Conservation (phyloP, 306 rosid species). For the Pyrus betulifolia region DNA sequence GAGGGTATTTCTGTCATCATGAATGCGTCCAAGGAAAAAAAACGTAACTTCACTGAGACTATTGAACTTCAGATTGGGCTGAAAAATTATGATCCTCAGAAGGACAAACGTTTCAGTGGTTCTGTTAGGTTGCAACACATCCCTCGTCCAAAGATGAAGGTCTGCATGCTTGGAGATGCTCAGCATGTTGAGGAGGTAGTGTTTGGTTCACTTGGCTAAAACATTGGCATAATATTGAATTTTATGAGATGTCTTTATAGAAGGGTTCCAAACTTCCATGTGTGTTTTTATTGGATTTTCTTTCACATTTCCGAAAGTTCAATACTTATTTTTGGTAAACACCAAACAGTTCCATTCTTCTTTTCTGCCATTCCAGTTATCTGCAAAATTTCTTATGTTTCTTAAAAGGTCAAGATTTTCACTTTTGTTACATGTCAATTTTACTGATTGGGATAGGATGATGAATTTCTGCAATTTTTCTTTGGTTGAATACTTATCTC, state of each 20-base stretch:
- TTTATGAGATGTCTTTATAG: neutral
- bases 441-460: neutral
- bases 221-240: neutral
- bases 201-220: neutral
- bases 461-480: neutral
- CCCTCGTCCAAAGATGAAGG: no score
- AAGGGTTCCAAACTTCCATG: neutral
- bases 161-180: no score
- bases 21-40: no score
- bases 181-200: no score
- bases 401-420: neutral
- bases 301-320: neutral
- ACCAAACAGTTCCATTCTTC: neutral
- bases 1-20: no score
- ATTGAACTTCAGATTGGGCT: no score
- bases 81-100: no score
- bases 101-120: no score
- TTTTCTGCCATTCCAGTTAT: neutral
- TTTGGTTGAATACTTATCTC: no score
- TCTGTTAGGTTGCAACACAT: no score
- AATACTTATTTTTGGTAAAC: neutral
- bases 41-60: no score
- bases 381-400: neutral
- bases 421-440: no score
- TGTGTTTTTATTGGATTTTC: neutral